Evolutionary conservation across 495 filamentous ascomycete genomes (phyloP), one percentile per base, ranked within the genome.

Genomic region (Pseudevernia furfuracea): DNA sequence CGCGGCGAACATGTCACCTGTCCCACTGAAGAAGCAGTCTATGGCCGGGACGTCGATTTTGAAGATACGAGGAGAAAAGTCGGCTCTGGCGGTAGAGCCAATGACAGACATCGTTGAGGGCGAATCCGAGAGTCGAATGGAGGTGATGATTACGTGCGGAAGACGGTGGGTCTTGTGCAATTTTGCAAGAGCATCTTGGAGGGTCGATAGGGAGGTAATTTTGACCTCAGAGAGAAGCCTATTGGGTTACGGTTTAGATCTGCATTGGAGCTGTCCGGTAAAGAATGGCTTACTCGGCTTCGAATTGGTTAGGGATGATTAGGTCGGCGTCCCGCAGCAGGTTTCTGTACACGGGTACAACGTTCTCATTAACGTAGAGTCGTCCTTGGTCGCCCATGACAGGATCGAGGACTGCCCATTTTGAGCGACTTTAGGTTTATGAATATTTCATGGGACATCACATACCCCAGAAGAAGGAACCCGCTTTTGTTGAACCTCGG

Each of bases 1-100:
- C 30, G 95, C 92, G 48, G 94, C 91, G 73, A 98, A 97, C 92
- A 98, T 96, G 77, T 98, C 94, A 19, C 94, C 94, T 2, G 94
- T 96, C 34, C 94, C 94, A 71, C 87, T 91, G 75, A 97, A 98
- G 80, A 91, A 95, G 74, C 89, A 89, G 70, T 96, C 88, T 60
- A 97, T 85, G 8, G 89, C 84, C 1, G 93, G 91, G 60, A 96
- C 87, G 60, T 89, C 83, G 71, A 97, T 82, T 64, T 86, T 83
- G 81, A 96, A 97, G 58, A 89, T 78, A 11, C 92, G 87, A 1
- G 92, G 83, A 30, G 77, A 78, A 56, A 81, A 78, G 70, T 84
- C 78, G 7, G 85, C 84, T 53, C 76, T 75, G 15, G 78, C 85
- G 30, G 86, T 90, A 17, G 90, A 94, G 56, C 92, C 92, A 59